Conservation (phyloP, 1,284 basidiomycete genomes). For the Sporisorium graminicola region DNA sequence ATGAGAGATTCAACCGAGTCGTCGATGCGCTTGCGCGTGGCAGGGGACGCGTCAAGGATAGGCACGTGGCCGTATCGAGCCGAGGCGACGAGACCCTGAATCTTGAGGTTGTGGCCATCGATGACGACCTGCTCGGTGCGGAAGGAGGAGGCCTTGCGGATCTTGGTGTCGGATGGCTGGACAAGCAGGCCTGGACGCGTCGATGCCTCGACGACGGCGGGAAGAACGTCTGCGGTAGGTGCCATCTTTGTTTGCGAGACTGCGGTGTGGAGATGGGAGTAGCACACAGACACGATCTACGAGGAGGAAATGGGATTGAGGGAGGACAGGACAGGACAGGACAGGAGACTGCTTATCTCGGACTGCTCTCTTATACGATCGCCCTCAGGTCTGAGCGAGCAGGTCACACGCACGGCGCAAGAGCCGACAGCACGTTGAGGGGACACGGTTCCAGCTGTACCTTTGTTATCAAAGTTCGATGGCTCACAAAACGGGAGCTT, state of each 20-base stretch:
- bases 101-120: constrained; percentile 54
- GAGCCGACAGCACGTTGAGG: not conserved
- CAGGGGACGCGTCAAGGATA: constrained; percentile 47
- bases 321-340: not conserved
- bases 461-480: no score
- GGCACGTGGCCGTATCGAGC: constrained; percentile 56
- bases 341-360: not conserved
- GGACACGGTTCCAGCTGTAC: not conserved
- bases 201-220: constrained; percentile 14
- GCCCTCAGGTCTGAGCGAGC: not conserved
- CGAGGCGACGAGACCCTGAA: constrained; percentile 55
- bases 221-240: constrained; percentile 42
- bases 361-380: not conserved
- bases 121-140: constrained; percentile 53
- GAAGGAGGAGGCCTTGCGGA: constrained; percentile 49
- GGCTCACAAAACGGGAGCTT: no score
- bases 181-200: constrained; percentile 26
- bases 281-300: not conserved
- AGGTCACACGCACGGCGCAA: not conserved
- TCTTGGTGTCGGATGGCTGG: constrained; percentile 43
- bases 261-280: not conserved
- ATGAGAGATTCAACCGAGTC: constrained; percentile 55
- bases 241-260: constrained; percentile 26
- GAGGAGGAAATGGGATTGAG: not conserved
- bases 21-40: constrained; percentile 54